Percentiles rank a stretch among this genome's conserved stretches.
Evolutionary conservation across 208 protist genomes (phyloP).

Genomic region (Trypanosoma avium): DNA sequence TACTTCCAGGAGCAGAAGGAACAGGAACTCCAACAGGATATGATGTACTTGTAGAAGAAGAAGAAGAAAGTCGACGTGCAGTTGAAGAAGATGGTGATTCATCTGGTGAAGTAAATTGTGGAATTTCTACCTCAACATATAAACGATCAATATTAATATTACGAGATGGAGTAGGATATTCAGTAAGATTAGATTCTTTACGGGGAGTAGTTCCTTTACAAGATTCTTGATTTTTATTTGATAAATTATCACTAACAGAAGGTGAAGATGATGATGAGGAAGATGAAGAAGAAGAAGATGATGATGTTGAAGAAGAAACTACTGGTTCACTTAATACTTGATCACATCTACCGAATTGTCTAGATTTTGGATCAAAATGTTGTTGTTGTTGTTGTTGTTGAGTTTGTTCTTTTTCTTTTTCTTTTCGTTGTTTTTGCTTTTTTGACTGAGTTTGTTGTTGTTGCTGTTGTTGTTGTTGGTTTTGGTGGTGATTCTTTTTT

Average conservation of each 20-base stretch:
- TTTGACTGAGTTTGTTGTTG: not conserved
- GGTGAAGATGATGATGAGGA: not conserved
- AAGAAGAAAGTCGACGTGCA: not conserved
- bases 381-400: not conserved
- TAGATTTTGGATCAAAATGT: slow-evolving; percentile 1
- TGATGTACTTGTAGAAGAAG: not conserved
- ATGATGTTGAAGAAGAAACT: not conserved
- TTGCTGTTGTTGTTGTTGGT: not conserved
- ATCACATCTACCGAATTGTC: slow-evolving; percentile 5
- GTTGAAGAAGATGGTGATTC: not conserved
- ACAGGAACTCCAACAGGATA: not conserved
- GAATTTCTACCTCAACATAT: slow-evolving; percentile 4
- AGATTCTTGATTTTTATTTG: not conserved
- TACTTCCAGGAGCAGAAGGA: slow-evolving; percentile 12
- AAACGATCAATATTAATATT: slow-evolving; percentile 17
- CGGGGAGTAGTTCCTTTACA: not conserved
- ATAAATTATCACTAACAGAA: not conserved
- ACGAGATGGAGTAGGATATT: not conserved
- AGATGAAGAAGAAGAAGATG: not conserved
- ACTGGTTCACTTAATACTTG: not conserved
- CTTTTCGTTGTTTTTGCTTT: not conserved
- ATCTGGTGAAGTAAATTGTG: not conserved
- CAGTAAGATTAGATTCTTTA: not conserved
- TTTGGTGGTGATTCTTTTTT: too few relatives aligned
- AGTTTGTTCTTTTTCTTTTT: not conserved